A percentile compares a stretch with the other conserved stretches of the same genome.
These are phyloP conservation scores for Spirogloea muscicola DNA, from an alignment of 139 green algal species.

Conservation along the genomic window DNA sequence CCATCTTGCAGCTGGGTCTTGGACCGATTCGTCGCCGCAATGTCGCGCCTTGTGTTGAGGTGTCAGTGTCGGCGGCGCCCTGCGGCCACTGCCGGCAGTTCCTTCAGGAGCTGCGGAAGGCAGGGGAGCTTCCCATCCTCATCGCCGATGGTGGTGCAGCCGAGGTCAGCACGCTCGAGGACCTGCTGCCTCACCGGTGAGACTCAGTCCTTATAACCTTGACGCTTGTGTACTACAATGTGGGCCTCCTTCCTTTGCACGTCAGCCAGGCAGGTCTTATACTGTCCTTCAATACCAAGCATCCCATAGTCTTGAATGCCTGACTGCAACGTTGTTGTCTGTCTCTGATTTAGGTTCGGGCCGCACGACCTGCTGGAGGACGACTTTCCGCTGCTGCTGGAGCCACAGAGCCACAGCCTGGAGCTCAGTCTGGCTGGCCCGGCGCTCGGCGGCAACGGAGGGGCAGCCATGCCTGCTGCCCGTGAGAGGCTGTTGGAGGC, in stretches of 20 bases:
- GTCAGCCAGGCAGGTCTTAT: no score
- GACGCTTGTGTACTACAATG: no score
- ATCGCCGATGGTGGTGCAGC: conserved; percentile 6
- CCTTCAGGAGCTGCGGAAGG: conserved; percentile 40
- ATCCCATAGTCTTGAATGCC: no score
- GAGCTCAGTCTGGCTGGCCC: neutral
- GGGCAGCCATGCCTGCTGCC: neutral
- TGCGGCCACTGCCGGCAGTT: conserved; percentile 63
- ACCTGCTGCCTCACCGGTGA: conserved; percentile 46
- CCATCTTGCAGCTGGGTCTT: no score
- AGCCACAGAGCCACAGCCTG: conserved; percentile 31
- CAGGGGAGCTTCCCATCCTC: conserved; percentile 18
- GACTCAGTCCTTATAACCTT: no score
- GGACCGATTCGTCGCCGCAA: no score
- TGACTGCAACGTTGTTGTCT: no score
- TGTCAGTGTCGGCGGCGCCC: conserved; percentile 48
- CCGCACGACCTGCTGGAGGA: conserved; percentile 49
- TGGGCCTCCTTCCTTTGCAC: no score
- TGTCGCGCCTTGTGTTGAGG: no score
- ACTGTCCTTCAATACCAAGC: no score
- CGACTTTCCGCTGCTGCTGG: conserved; percentile 36
- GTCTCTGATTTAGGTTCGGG: no score
- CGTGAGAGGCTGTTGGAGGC: conserved; percentile 12
- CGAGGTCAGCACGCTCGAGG: neutral
- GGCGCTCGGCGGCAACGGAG: neutral